Evolutionary conservation across 2,329 filamentous ascomycete genomes (phyloP).

Genomic region (Sporothrix humicola): DNA sequence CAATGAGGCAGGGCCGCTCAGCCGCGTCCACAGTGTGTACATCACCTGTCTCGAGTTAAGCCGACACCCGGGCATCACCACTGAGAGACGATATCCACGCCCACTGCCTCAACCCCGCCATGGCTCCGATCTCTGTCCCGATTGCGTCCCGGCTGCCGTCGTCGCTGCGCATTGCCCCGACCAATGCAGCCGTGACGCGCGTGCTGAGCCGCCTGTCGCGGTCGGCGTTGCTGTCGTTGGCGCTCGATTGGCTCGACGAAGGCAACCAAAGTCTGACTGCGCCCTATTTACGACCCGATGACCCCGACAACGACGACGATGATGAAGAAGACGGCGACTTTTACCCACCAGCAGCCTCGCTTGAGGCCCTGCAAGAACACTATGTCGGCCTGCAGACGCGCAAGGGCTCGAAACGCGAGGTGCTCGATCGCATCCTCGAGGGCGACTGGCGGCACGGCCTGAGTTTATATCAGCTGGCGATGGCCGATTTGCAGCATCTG

Average conservation of each 20-base stretch:
- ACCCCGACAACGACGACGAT: conserved; percentile 50
- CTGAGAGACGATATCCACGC: not conserved
- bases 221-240: conserved; percentile 72
- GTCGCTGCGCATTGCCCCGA: conserved; percentile 68
- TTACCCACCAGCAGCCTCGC: conserved; percentile 69
- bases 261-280: conserved; percentile 64
- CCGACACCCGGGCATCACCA: conserved; percentile 6
- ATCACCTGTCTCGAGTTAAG: conserved; percentile 10
- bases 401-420: conserved; percentile 67
- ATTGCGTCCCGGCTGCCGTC: conserved; percentile 75
- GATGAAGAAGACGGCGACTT: conserved; percentile 67
- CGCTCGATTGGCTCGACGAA: conserved; percentile 77
- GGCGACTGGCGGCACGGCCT: conserved; percentile 72
- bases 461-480: conserved; percentile 69
- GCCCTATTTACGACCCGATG: conserved; percentile 58
- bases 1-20: not conserved
- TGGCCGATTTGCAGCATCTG: conserved; percentile 70
- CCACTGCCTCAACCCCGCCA: conserved; percentile 38
- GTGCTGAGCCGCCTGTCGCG: conserved; percentile 73
- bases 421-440: conserved; percentile 67
- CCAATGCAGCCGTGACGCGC: conserved; percentile 68
- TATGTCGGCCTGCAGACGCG: conserved; percentile 66
- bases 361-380: conserved; percentile 69
- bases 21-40: not conserved
- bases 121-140: conserved; percentile 68